Evolutionary conservation across 2,329 filamentous ascomycete genomes (phyloP), one percentile per base, ranked within the genome.

Genomic region (Botrytis aclada): DNA sequence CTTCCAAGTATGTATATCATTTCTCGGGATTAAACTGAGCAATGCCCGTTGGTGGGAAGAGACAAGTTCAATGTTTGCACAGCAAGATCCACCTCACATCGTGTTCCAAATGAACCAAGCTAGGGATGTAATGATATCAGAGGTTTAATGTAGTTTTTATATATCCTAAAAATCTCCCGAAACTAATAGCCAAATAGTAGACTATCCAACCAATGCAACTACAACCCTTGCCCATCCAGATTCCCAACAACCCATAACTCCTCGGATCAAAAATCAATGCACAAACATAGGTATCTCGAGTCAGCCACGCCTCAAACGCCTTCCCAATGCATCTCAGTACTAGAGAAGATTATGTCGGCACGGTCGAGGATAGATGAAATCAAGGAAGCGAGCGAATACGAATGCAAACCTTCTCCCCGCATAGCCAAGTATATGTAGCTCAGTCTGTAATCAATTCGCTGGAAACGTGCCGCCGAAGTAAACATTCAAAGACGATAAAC

Each of bases 281-380:
- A 39, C 39, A 70, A 62, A 61, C 32, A 54, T 18, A 71, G 34
- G 34, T 71, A 71, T 65, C 5, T 25, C 18, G 47, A 71, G 20
- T 41, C 43, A 71, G 45, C 34, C 70, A 66, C 61, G 70, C 61
- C 70, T 66, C 70, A 66, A 71, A 71, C 70, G 47, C 70, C 70
- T 66, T 45, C 62, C 39, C 61, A 54, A 71, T 71, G 70, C 58
- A 70, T 64, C 69, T 64, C 58, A 64, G 22, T 61, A 70, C 58
- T 71, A 43, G 70, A 71, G 70, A 66, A 64, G 61, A 71, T 45
- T 62, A 71, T 71, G 60, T 71, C 66, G 70, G 70, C 69, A 71
- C 29, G 65, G 34, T 71, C n/a, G 61, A 71, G 70, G 70, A 66
- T 64, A 41, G 70, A 66, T 47, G 37, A 56, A 71, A 65, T 51